A percentile compares a stretch with the other conserved stretches of the same genome.
These are phyloP conservation scores for Pontederia paniculata DNA, from an alignment of 176 grass and related monocot genomes.

Conservation along the genomic window DNA sequence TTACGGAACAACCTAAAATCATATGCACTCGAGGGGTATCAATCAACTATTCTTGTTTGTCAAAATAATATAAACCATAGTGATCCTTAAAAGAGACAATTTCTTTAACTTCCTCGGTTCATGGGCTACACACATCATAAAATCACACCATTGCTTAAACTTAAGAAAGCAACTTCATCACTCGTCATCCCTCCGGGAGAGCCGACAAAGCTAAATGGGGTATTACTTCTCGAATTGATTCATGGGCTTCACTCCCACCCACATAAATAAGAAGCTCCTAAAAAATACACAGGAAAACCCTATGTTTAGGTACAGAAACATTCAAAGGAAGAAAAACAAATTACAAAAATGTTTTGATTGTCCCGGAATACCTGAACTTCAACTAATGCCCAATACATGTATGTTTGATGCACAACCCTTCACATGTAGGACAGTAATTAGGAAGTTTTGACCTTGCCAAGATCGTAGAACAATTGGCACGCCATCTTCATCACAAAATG, in stretches of 20 bases:
- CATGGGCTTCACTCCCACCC: slow-evolving; percentile 29
- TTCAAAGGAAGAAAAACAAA: too few relatives aligned
- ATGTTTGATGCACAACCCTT: slow-evolving; percentile 34
- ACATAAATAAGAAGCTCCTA: slow-evolving; percentile 43
- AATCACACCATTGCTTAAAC: too few relatives aligned
- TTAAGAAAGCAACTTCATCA: too few relatives aligned
- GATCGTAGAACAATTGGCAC: slow-evolving; percentile 45
- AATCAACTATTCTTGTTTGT: neutral
- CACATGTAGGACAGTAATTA: slow-evolving; percentile 40
- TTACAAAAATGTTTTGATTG: neutral
- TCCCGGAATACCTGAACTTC: slow-evolving; percentile 38
- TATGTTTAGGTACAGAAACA: too few relatives aligned
- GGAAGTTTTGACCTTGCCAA: slow-evolving; percentile 50
- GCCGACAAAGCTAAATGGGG: slow-evolving; percentile 45
- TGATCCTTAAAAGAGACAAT: too few relatives aligned
- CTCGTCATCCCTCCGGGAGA: too few relatives aligned
- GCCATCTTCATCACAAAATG: slow-evolving; percentile 31
- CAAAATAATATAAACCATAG: slow-evolving; percentile 13
- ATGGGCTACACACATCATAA: too few relatives aligned
- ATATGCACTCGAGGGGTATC: neutral
- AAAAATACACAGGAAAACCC: too few relatives aligned
- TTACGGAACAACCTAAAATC: slow-evolving; percentile 40
- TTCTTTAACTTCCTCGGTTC: too few relatives aligned
- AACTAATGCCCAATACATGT: slow-evolving; percentile 36
- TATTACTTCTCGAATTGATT: slow-evolving; percentile 45